Percentiles rank a stretch among this genome's conserved stretches.
phyloP scores from a whole-genome alignment of 176 grass and related monocot genomes.

The Aegilops tauschii region DNA sequence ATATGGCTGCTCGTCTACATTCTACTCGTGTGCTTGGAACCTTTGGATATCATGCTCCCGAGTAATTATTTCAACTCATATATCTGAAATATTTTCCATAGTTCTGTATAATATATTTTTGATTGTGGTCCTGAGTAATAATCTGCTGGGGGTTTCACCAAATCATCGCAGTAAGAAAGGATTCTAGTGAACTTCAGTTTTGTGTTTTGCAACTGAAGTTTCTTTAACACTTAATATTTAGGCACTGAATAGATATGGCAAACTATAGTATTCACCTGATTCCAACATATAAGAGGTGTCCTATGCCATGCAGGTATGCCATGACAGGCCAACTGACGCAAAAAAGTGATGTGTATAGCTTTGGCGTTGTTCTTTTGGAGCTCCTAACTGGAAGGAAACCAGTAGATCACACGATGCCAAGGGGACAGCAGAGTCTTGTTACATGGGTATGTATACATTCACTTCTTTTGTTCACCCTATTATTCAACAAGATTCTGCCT shows the following conservation, averaged over 20 bases:
- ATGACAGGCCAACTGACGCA: constrained; percentile 77
- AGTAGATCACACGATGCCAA: constrained; percentile 83
- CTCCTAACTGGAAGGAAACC: constrained; percentile 83
- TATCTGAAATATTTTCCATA: constrained; percentile 8
- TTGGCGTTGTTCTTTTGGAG: constrained; percentile 80
- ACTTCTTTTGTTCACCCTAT: neutral
- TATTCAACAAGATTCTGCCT: neutral
- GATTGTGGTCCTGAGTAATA: neutral
- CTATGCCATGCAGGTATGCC: constrained; percentile 57
- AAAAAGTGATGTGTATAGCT: constrained; percentile 85
- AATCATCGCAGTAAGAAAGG: neutral
- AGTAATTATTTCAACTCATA: constrained; percentile 48
- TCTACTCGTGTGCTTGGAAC: constrained; percentile 71
- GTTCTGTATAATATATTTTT: neutral
- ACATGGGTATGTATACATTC: constrained; percentile 77
- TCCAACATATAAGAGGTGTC: neutral
- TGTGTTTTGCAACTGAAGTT: neutral
- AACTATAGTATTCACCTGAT: neutral
- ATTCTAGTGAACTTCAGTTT: neutral
- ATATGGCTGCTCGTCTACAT: constrained; percentile 78
- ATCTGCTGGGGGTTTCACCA: neutral
- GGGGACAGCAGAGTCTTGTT: constrained; percentile 87
- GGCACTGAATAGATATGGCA: neutral
- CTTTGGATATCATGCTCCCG: constrained; percentile 79
- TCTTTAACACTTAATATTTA: neutral